A percentile compares a stretch with the other conserved stretches of the same genome.
Evolutionary conservation across 345 rosid genomes (phyloP).

Genomic region (Populus tremula): DNA sequence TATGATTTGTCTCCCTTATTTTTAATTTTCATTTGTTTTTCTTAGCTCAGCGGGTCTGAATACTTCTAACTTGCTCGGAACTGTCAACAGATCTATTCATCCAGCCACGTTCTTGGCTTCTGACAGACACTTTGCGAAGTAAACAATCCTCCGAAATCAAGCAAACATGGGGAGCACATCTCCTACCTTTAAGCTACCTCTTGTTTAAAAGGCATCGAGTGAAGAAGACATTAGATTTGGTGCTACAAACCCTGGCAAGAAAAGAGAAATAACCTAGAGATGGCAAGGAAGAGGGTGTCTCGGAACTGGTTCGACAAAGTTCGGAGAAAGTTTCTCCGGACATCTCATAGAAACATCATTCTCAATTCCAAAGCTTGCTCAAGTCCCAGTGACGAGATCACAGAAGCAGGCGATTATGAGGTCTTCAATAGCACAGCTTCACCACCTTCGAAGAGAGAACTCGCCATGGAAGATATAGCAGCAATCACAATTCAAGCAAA

Average conservation of each 20-base stretch:
- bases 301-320: constrained; percentile 35
- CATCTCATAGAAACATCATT: constrained; percentile 16
- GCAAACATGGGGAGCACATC: constrained; percentile 40
- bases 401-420: constrained; percentile 11
- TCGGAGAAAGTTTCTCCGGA: constrained; percentile 29
- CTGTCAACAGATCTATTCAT: neutral
- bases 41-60: neutral
- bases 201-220: neutral
- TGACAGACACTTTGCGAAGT: constrained; percentile 5
- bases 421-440: neutral
- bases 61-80: constrained; percentile 2
- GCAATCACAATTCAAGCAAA: constrained; percentile 71
- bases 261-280: neutral
- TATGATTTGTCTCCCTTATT: neutral
- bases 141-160: neutral
- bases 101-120: constrained; percentile 14
- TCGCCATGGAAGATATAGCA: constrained; percentile 42
- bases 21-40: neutral
- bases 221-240: constrained; percentile 13
- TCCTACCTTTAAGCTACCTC: constrained; percentile 20
- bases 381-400: constrained; percentile 5
- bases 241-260: neutral
- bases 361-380: constrained; percentile 21
- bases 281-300: constrained; percentile 29
- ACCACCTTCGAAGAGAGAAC: neutral